These are phyloP conservation scores for Parietichytrium sp. DNA, from an alignment of 108 stramenopile species.

Conservation along the genomic window DNA sequence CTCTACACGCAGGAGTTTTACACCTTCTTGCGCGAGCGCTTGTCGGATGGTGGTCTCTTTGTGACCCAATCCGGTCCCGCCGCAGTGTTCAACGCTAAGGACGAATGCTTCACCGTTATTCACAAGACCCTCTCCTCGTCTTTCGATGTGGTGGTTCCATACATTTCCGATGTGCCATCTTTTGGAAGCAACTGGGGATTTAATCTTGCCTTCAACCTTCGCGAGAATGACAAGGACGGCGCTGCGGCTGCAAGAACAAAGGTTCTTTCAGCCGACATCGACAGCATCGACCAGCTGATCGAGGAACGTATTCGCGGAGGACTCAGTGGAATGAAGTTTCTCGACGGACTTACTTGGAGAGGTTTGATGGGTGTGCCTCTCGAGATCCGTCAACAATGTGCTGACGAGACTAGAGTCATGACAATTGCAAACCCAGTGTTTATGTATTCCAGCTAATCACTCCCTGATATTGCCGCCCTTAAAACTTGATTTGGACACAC, in stretches of 20 bases:
- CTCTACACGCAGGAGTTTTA: constrained; percentile 89
- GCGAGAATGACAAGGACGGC: constrained; percentile 19
- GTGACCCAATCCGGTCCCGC: constrained; percentile 79
- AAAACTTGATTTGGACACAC: no score
- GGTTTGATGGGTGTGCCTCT: constrained; percentile 77
- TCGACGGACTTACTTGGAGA: constrained; percentile 72
- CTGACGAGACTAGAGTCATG: constrained; percentile 75
- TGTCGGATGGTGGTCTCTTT: constrained; percentile 67
- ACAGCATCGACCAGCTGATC: constrained; percentile 43
- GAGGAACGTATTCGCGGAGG: constrained; percentile 40
- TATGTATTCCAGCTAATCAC: constrained; percentile 68
- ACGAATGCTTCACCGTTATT: constrained; percentile 75
- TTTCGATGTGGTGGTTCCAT: constrained; percentile 79
- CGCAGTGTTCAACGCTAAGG: constrained; percentile 52
- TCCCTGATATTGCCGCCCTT: not conserved
- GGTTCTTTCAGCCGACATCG: not conserved
- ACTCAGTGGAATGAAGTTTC: constrained; percentile 59
- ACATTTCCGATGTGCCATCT: constrained; percentile 71
- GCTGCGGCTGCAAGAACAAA: not conserved
- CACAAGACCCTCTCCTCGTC: constrained; percentile 71
- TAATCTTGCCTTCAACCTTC: constrained; percentile 69
- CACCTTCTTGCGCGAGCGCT: constrained; percentile 55
- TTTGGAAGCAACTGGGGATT: constrained; percentile 87
- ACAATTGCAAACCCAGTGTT: constrained; percentile 81
- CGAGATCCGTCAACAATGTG: constrained; percentile 70